Conservation (phyloP, 2,329 filamentous ascomycete species). For the Phialophora chinensis region DNA sequence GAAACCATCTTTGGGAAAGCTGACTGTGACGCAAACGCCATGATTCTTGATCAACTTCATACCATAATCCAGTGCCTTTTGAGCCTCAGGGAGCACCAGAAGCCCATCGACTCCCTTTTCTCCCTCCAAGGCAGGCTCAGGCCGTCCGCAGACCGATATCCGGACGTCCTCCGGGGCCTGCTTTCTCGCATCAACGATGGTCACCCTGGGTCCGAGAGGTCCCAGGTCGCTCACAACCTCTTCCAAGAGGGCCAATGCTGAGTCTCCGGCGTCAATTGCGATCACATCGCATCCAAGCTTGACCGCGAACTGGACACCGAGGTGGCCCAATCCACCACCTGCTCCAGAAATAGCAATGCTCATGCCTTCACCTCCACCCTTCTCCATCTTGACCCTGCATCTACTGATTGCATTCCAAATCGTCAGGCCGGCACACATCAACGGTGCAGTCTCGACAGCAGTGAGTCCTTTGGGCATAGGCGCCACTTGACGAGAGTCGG, state of each 20-base stretch:
- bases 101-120: constrained; percentile 56
- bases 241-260: constrained; percentile 36
- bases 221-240: constrained; percentile 32
- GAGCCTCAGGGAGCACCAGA: constrained; percentile 47
- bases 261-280: constrained; percentile 43
- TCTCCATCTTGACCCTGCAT: constrained; percentile 14
- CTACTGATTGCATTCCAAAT: constrained; percentile 50
- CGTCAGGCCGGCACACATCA: constrained; percentile 53
- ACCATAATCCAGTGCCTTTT: constrained; percentile 46
- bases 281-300: constrained; percentile 45
- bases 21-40: constrained; percentile 45
- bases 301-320: constrained; percentile 42
- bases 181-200: constrained; percentile 48
- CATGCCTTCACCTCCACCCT: constrained; percentile 2
- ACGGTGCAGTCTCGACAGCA: constrained; percentile 46
- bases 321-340: constrained; percentile 43
- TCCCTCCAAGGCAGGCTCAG: constrained; percentile 8
- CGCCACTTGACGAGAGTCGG: constrained; percentile 37
- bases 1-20: constrained; percentile 35
- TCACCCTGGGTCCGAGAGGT: constrained; percentile 36
- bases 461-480: constrained; percentile 43
- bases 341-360: constrained; percentile 46
- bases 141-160: background rate
- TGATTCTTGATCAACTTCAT: constrained; percentile 41
- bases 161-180: constrained; percentile 37